A percentile compares a stretch with the other conserved stretches of the same genome.
phyloP scores from a whole-genome alignment of 2,329 filamentous ascomycete species.

The Penicillium sp. region DNA sequence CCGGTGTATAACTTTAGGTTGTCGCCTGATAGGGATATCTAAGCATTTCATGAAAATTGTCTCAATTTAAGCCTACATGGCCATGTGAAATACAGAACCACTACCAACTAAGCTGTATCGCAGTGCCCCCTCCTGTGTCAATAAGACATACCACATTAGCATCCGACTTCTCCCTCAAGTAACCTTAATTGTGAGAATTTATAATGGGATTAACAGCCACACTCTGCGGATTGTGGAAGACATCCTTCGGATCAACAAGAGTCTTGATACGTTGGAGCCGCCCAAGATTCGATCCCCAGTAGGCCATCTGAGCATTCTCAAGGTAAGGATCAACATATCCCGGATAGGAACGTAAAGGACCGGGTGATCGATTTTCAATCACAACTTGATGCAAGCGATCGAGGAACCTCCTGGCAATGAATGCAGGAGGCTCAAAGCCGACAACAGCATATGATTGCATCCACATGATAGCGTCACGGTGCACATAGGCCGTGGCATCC shows the following conservation, averaged over 20 bases:
- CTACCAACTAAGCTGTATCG: background rate
- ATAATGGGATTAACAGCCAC: conserved; percentile 14
- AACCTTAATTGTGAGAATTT: background rate
- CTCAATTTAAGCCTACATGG: background rate
- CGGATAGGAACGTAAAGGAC: conserved; percentile 54
- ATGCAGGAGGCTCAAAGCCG: conserved; percentile 40
- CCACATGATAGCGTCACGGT: conserved; percentile 64
- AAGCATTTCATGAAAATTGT: background rate
- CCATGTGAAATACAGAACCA: background rate
- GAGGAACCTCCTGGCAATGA: conserved; percentile 51
- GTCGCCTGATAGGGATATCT: too few species aligned
- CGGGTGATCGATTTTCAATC: conserved; percentile 33
- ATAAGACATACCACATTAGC: background rate
- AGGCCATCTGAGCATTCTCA: conserved; percentile 47
- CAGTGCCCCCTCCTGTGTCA: background rate
- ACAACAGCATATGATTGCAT: conserved; percentile 62
- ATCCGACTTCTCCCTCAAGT: background rate
- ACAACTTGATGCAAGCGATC: conserved; percentile 48
- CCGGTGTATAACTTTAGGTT: too few species aligned
- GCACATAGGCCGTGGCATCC: conserved; percentile 60
- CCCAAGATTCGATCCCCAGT: conserved; percentile 56
- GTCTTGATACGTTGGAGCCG: conserved; percentile 52
- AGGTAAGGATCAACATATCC: conserved; percentile 61
- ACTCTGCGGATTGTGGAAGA: conserved; percentile 61
- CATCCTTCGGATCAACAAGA: conserved; percentile 52